Evolutionary conservation across 495 filamentous ascomycete species (phyloP), one percentile per base, ranked within the genome.

Genomic region (Xylaria sp.): DNA sequence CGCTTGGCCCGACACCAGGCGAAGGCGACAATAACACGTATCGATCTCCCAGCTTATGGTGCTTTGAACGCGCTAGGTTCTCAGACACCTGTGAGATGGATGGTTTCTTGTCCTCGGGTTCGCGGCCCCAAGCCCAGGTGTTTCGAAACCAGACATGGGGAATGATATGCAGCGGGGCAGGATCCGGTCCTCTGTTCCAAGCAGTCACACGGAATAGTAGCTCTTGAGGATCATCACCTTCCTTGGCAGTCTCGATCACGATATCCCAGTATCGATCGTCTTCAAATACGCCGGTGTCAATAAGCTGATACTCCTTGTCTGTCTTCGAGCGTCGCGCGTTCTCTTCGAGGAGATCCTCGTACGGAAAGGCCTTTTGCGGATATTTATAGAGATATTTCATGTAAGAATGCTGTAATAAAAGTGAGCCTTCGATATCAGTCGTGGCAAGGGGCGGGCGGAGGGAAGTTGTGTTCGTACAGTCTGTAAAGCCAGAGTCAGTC

Each of bases 381-480:
- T 97, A 97, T 80, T 98, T 98, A 87, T 98, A 98, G 72, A 97
- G 90, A 75, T 89, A 96, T 80, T 98, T 98, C 95, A 98, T 98
- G 84, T 98, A 98, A 26, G 95, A 97, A 81, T 98, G 95, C 91
- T 94, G 77, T 43, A 72, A 63, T 17, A 21, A 17, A 67, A 62
- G 70, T 79, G 71, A 77, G 70, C 61, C 35, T 73, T 50, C 69
- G 71, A 74, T 73, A 41, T 72, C 69, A 5, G 21, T 2, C 24
- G 46, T 24, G 26, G 12, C 31, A 21, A 37, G 21, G 3, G 15
- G 41, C 19, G 4, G 24, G 40, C 44, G 61, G 37, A 58, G 44
- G 59, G 41, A 33, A 21, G 21, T 26, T 29, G 35, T 46, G 43
- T 69, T 77, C 83, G 74, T 82, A 86, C 84, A 62, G 82, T 85